Conservation (phyloP, 2,329 filamentous ascomycete genomes). For the Sarocladium oryzae region DNA sequence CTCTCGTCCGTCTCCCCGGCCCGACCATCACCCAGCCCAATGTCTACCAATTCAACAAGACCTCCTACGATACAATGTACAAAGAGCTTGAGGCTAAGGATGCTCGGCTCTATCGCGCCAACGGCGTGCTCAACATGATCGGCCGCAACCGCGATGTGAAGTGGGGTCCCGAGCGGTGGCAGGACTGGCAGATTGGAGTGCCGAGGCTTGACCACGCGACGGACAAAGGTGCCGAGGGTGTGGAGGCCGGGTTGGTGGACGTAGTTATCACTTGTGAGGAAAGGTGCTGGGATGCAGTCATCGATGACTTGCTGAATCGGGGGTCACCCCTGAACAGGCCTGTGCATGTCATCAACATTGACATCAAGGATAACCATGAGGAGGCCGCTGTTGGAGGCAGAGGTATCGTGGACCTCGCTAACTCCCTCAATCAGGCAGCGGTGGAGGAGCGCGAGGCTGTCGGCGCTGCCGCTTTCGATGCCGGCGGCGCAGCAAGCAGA, state of each 20-base stretch:
- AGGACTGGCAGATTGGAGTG: slow-evolving; percentile 89
- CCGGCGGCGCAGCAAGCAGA: slow-evolving; percentile 59
- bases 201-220: slow-evolving; percentile 70
- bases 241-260: slow-evolving; percentile 85
- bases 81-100: slow-evolving; percentile 85
- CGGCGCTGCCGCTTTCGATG: slow-evolving; percentile 62
- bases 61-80: slow-evolving; percentile 92
- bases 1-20: slow-evolving; percentile 85
- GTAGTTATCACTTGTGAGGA: slow-evolving; percentile 97
- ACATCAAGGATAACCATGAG: slow-evolving; percentile 98
- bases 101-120: slow-evolving; percentile 77
- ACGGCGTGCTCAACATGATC: slow-evolving; percentile 93
- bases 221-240: slow-evolving; percentile 72
- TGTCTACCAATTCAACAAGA: slow-evolving; percentile 96
- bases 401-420: slow-evolving; percentile 86
- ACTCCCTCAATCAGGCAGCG: slow-evolving; percentile 75
- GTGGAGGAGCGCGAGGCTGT: slow-evolving; percentile 64
- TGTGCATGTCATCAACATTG: slow-evolving; percentile 96
- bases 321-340: slow-evolving; percentile 83
- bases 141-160: slow-evolving; percentile 88
- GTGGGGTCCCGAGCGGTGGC: slow-evolving; percentile 93
- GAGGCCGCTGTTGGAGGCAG: slow-evolving; percentile 86
- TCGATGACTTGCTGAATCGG: slow-evolving; percentile 84
- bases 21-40: slow-evolving; percentile 90
- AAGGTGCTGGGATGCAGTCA: slow-evolving; percentile 94